phyloP scores from a whole-genome alignment of 2,329 filamentous ascomycete species.

The Penicillium sp. region DNA sequence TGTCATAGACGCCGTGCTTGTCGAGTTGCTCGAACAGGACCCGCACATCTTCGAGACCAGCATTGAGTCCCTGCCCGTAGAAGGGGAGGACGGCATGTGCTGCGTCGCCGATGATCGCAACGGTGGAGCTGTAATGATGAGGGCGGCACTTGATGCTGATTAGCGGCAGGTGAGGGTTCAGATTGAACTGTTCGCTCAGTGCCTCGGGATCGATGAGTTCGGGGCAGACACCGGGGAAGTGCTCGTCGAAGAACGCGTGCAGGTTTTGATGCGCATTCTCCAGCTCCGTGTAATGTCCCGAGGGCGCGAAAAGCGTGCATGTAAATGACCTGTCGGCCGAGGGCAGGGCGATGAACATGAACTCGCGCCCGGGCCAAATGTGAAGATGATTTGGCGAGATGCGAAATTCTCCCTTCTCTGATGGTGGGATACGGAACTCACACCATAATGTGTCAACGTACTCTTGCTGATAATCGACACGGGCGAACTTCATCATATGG shows the following conservation, averaged over 20 bases:
- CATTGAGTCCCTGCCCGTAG: constrained; percentile 97
- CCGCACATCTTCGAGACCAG: constrained; percentile 87
- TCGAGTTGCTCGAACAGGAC: constrained; percentile 81
- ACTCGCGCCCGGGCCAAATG: constrained; percentile 90
- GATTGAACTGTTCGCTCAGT: constrained; percentile 67
- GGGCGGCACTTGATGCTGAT: constrained; percentile 91
- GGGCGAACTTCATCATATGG: constrained; percentile 91
- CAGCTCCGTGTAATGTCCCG: constrained; percentile 61
- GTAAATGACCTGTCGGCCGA: constrained; percentile 86
- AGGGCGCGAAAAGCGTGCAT: constrained; percentile 85
- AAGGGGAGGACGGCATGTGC: constrained; percentile 98
- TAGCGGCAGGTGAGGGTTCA: constrained; percentile 84
- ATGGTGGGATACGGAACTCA: constrained; percentile 75
- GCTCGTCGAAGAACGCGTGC: constrained; percentile 76
- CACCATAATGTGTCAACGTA: constrained; percentile 98
- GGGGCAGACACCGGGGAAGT: constrained; percentile 80
- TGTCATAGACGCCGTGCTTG: constrained; percentile 50
- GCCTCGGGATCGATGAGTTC: constrained; percentile 55
- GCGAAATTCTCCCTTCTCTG: constrained; percentile 54
- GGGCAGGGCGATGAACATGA: constrained; percentile 98
- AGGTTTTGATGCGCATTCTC: constrained; percentile 60
- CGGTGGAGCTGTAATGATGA: constrained; percentile 71
- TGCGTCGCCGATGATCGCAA: constrained; percentile 84
- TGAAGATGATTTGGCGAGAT: constrained; percentile 92
- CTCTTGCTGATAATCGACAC: constrained; percentile 85